Conservation (phyloP, 306 rosid genomes). For the Dalbergia cultrata region DNA sequence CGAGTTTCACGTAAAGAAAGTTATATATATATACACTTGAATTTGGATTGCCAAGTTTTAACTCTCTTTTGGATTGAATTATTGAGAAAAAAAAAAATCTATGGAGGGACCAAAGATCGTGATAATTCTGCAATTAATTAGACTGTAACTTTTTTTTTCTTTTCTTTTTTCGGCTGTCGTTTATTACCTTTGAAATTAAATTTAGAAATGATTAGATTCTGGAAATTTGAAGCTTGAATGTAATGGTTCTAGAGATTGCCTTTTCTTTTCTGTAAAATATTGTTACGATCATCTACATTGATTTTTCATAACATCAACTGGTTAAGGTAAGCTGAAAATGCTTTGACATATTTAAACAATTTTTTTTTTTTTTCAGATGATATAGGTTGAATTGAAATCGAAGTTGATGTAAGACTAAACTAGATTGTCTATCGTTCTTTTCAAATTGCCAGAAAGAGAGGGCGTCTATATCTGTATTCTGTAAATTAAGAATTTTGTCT, state of each 20-base stretch:
- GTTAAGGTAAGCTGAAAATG: neutral
- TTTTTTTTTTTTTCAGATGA: no score
- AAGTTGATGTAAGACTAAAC: neutral
- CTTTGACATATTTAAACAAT: neutral
- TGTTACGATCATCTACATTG: neutral
- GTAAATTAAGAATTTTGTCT: conserved; percentile 11
- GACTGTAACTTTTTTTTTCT: neutral
- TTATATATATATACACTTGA: neutral
- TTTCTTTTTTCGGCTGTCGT: neutral
- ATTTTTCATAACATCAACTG: neutral
- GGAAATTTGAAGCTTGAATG: neutral
- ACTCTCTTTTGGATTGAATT: neutral
- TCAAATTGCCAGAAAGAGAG: neutral
- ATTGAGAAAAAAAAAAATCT: no score
- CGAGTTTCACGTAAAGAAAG: no score
- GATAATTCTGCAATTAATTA: neutral
- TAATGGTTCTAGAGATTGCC: neutral
- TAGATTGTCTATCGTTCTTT: neutral
- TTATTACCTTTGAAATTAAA: neutral
- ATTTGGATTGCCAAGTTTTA: neutral
- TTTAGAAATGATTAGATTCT: neutral
- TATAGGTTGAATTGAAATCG: neutral
- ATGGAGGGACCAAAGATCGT: neutral
- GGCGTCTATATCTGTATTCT: neutral
- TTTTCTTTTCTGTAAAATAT: neutral